These are phyloP conservation scores for Solanum microdontum DNA, from an alignment of 257 asterid genomes.

Conservation along the genomic window DNA sequence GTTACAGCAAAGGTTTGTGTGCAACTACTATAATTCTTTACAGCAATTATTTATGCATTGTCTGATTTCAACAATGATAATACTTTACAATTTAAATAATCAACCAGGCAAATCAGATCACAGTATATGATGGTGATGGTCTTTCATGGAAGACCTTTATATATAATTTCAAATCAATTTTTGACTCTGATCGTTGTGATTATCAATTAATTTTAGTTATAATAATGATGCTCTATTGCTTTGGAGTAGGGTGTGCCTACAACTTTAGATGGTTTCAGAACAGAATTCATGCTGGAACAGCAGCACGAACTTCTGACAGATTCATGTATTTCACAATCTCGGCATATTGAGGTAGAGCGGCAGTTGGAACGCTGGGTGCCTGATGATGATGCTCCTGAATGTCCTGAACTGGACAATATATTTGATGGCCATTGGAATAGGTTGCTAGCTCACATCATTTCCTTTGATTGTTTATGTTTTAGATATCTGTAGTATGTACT, in stretches of 20 bases:
- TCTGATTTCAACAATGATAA: not conserved
- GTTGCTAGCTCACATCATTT: constrained; percentile 22
- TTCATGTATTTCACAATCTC: constrained; percentile 77
- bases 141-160: not conserved
- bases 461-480: not conserved
- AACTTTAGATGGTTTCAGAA: constrained; percentile 49
- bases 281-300: constrained; percentile 55
- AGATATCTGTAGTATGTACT: not conserved
- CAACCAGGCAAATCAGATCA: not conserved
- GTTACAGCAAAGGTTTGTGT: constrained; percentile 72
- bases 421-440: constrained; percentile 87
- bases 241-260: constrained; percentile 68
- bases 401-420: constrained; percentile 64
- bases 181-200: not conserved
- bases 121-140: not conserved
- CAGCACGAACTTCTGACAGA: constrained; percentile 83
- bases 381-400: constrained; percentile 58
- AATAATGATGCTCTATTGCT: not conserved
- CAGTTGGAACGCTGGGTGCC: constrained; percentile 95
- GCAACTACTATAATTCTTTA: not conserved
- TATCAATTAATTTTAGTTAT: not conserved
- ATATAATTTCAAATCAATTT: not conserved
- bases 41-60: not conserved
- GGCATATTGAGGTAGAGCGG: constrained; percentile 52
- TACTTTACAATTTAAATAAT: not conserved